Percentiles rank a stretch among this genome's conserved stretches.
phyloP scores from a whole-genome alignment of 768 basidiomycete species.

The Leucocoprinus sp. region DNA sequence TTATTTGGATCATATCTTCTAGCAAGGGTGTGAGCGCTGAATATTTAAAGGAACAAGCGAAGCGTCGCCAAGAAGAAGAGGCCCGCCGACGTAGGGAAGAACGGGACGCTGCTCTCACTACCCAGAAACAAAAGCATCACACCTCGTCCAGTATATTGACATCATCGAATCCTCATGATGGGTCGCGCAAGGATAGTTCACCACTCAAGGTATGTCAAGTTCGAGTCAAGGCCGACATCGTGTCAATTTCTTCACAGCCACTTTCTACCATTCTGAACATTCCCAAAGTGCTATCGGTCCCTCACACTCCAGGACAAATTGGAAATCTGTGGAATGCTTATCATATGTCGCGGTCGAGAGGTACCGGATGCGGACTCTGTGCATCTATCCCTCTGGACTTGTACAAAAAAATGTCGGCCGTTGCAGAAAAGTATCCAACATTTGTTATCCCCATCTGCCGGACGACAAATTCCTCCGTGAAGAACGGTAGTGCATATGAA shows the following conservation, averaged over 20 bases:
- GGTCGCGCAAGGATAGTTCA: conserved; percentile 15
- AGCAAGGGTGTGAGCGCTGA: conserved; percentile 36
- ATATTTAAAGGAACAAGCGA: conserved; percentile 21
- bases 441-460: conserved; percentile 83
- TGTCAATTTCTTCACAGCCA: conserved; percentile 40
- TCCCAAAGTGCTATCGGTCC: conserved; percentile 51
- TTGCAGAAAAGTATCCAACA: conserved; percentile 59
- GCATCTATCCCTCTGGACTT: conserved; percentile 68
- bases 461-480: conserved; percentile 15
- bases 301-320: conserved; percentile 69
- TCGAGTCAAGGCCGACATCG: conserved; percentile 3
- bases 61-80: conserved; percentile 15
- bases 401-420: conserved; percentile 61
- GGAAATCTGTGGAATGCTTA: conserved; percentile 84
- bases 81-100: conserved; percentile 15
- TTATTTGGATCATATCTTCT: conserved; percentile 10
- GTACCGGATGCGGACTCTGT: conserved; percentile 79
- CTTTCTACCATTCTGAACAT: conserved; percentile 77
- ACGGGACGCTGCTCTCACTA: conserved; percentile 17
- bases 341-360: conserved; percentile 71
- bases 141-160: conserved; percentile 3
- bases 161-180: not conserved
- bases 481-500: conserved; percentile 49
- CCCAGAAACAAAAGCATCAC: conserved; percentile 9
- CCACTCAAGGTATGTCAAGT: conserved; percentile 17